Evolutionary conservation across 495 filamentous ascomycete species (phyloP).

Genomic region (Podospora tetraspora): DNA sequence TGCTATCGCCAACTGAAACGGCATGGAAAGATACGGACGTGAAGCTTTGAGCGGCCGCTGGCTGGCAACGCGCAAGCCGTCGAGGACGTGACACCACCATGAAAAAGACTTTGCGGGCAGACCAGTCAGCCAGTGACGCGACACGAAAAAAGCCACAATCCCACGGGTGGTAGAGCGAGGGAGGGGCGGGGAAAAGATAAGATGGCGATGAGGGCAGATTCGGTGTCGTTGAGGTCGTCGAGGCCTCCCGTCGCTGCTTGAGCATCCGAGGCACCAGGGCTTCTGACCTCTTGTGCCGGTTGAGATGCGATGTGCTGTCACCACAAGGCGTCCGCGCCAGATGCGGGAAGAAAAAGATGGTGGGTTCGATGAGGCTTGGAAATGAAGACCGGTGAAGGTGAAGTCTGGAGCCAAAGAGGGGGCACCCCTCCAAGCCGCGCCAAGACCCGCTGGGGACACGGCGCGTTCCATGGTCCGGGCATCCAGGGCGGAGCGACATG

Average conservation of each 20-base stretch:
- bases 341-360: constrained; percentile 19
- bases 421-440: constrained; percentile 6
- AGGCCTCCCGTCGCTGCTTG: neutral
- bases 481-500: neutral
- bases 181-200: constrained; percentile 37
- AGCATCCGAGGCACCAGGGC: constrained; percentile 3
- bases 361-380: constrained; percentile 23
- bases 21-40: neutral
- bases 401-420: neutral
- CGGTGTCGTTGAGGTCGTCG: neutral
- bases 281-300: constrained; percentile 1
- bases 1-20: neutral
- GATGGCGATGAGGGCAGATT: constrained; percentile 12
- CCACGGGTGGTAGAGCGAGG: constrained; percentile 14
- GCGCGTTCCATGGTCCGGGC: neutral
- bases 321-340: constrained; percentile 3
- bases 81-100: neutral
- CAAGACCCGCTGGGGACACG: constrained; percentile 8
- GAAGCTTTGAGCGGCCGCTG: neutral
- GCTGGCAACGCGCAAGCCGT: neutral
- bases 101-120: neutral
- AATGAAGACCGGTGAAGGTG: constrained; percentile 28
- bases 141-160: constrained; percentile 18
- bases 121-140: constrained; percentile 16
- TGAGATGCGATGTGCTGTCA: constrained; percentile 8